Evolutionary conservation across 257 asterid species (phyloP).

Genomic region (Jacaranda mimosifolia): DNA sequence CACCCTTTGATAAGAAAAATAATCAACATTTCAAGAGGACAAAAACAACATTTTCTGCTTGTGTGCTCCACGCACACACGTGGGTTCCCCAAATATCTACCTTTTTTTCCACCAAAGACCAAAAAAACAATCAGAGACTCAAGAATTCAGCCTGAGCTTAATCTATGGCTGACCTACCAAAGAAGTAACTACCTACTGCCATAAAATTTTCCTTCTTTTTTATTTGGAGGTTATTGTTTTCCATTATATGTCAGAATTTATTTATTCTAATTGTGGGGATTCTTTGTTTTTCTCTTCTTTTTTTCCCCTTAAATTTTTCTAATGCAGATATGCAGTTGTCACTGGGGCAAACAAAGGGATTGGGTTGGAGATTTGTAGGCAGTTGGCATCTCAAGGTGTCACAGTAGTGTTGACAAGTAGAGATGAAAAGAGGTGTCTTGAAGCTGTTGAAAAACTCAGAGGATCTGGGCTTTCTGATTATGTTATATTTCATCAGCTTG

Average conservation of each 20-base stretch:
- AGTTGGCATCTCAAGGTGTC: conserved; percentile 55
- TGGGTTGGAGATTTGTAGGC: conserved; percentile 61
- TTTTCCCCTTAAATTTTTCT: neutral
- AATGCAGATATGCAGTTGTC: conserved; percentile 52
- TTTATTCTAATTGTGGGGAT: too few relatives aligned
- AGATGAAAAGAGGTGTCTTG: conserved; percentile 51
- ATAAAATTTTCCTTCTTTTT: neutral
- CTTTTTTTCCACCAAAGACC: neutral
- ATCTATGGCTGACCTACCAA: conserved; percentile 39
- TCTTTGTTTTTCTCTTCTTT: too few relatives aligned
- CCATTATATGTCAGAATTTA: neutral
- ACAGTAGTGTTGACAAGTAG: conserved; percentile 59
- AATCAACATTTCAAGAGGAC: neutral
- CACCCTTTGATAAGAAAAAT: too few relatives aligned
- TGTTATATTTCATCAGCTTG: conserved; percentile 55
- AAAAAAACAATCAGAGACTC: neutral
- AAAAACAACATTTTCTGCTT: neutral
- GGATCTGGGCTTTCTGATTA: conserved; percentile 44
- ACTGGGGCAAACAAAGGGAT: conserved; percentile 66
- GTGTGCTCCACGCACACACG: neutral
- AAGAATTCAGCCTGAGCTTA: conserved; percentile 9
- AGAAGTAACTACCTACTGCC: conserved; percentile 21
- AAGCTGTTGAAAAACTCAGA: conserved; percentile 54
- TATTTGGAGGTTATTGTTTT: neutral
- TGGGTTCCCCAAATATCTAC: neutral